Evolutionary conservation across 2,329 filamentous ascomycete species (phyloP).

Genomic region (Rugonectria rugulosa): DNA sequence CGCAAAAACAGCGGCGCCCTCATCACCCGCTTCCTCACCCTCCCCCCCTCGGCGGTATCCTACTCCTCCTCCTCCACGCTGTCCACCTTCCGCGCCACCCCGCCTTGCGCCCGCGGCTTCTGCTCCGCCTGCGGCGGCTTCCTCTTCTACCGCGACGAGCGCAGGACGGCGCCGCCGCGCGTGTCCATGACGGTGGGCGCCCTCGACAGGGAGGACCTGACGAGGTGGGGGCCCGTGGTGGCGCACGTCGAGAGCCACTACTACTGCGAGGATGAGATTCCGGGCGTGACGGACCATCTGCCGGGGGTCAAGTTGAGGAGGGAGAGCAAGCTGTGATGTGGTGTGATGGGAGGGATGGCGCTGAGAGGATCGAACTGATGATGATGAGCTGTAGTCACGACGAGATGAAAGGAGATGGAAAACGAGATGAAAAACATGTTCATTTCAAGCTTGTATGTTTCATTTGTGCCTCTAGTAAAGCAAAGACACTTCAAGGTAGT

Average conservation of each 20-base stretch:
- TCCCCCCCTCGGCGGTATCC: constrained; percentile 45
- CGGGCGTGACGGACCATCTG: constrained; percentile 56
- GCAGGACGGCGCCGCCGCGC: constrained; percentile 19
- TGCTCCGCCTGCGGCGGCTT: constrained; percentile 58
- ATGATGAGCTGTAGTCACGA: background rate
- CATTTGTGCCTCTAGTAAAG: background rate
- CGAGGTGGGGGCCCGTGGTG: constrained; percentile 49
- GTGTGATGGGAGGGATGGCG: too few species aligned
- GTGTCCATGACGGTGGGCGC: constrained; percentile 52
- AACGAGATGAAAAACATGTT: background rate
- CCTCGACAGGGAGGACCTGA: constrained; percentile 54
- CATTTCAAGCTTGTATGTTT: background rate
- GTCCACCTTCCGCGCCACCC: constrained; percentile 50
- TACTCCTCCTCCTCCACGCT: constrained; percentile 46
- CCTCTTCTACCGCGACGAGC: constrained; percentile 54
- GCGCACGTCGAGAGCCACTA: constrained; percentile 48
- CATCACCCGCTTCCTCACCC: constrained; percentile 50
- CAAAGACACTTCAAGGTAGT: constrained; percentile 2
- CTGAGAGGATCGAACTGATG: constrained; percentile 23
- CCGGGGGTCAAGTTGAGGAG: constrained; percentile 35
- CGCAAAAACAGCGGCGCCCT: constrained; percentile 59
- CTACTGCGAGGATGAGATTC: constrained; percentile 55
- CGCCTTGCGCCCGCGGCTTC: constrained; percentile 53
- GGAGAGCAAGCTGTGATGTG: constrained; percentile 29
- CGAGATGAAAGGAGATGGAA: background rate